A percentile compares a stretch with the other conserved stretches of the same genome.
Evolutionary conservation across 495 filamentous ascomycete species (phyloP).

Genomic region (Pseudomonodictys pantanalensis): DNA sequence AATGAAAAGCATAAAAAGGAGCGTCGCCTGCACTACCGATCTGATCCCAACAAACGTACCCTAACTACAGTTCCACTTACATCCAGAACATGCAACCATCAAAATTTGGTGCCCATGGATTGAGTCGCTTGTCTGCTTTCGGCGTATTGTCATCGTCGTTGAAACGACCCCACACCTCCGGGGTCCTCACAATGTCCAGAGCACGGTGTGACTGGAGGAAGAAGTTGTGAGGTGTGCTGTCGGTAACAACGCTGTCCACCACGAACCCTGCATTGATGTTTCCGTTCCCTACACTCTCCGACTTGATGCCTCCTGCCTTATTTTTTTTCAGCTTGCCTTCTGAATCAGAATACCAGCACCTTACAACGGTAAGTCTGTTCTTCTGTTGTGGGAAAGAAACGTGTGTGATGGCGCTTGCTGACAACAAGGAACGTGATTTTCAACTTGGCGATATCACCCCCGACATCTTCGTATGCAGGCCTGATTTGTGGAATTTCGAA

Average conservation of each 20-base stretch:
- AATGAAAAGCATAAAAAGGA: too few relatives aligned
- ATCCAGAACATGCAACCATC: too few relatives aligned
- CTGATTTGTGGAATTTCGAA: neutral
- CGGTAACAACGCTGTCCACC: neutral
- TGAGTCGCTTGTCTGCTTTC: too few relatives aligned
- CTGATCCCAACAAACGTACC: too few relatives aligned
- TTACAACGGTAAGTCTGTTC: neutral
- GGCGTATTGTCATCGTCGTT: too few relatives aligned
- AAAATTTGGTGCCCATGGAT: too few relatives aligned
- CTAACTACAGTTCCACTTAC: too few relatives aligned
- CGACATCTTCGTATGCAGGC: neutral
- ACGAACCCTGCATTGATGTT: slow-evolving; percentile 13
- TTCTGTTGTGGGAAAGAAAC: neutral
- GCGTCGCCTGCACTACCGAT: too few relatives aligned
- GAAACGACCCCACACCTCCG: too few relatives aligned
- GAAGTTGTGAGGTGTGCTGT: slow-evolving; percentile 5
- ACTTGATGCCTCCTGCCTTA: neutral
- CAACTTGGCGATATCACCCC: neutral
- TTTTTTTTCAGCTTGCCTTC: too few relatives aligned
- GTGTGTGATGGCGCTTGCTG: slow-evolving; percentile 8
- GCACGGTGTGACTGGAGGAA: slow-evolving; percentile 9
- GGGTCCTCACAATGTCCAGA: too few relatives aligned
- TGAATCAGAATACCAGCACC: too few relatives aligned
- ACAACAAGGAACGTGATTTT: slow-evolving; percentile 10
- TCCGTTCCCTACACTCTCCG: neutral